phyloP scores from a whole-genome alignment of 2,329 filamentous ascomycete genomes.

The Diplodia seriata region DNA sequence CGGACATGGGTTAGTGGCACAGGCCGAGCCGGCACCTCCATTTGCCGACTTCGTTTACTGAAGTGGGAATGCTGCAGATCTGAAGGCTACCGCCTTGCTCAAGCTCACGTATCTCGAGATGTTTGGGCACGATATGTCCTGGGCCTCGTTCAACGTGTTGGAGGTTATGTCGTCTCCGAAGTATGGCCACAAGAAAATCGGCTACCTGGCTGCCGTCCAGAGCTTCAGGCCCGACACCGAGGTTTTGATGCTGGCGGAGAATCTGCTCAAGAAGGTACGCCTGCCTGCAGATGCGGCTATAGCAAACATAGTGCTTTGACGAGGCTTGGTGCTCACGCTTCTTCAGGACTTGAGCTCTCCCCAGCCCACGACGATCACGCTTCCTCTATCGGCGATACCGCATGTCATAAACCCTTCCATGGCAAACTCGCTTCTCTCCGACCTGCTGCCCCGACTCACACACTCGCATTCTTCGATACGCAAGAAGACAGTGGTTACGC shows the following conservation, averaged over 20 bases:
- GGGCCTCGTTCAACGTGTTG: conserved; percentile 97
- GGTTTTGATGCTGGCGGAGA: conserved; percentile 96
- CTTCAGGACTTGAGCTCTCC: conserved; percentile 73
- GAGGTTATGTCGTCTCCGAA: conserved; percentile 98
- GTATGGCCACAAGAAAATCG: conserved; percentile 92
- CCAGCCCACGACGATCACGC: conserved; percentile 76
- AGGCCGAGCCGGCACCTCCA: conserved; percentile 54
- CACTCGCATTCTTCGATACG: conserved; percentile 86
- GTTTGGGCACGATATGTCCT: conserved; percentile 99
- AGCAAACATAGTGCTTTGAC: not conserved
- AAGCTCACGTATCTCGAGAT: conserved; percentile 98
- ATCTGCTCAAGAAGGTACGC: conserved; percentile 88
- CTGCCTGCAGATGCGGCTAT: not conserved
- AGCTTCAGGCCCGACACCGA: conserved; percentile 96
- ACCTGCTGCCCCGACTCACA: conserved; percentile 82
- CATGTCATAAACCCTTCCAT: conserved; percentile 93
- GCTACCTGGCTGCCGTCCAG: conserved; percentile 93
- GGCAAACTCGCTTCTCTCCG: conserved; percentile 85
- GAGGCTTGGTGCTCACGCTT: too few relatives aligned
- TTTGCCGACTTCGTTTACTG: conserved; percentile 12
- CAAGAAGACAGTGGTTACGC: conserved; percentile 94
- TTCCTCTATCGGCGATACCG: conserved; percentile 88
- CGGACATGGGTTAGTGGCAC: conserved; percentile 72
- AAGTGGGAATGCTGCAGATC: conserved; percentile 61
- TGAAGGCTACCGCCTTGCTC: conserved; percentile 93